Evolutionary conservation across 2,329 filamentous ascomycete species (phyloP).

Genomic region (Blumeria hordei): DNA sequence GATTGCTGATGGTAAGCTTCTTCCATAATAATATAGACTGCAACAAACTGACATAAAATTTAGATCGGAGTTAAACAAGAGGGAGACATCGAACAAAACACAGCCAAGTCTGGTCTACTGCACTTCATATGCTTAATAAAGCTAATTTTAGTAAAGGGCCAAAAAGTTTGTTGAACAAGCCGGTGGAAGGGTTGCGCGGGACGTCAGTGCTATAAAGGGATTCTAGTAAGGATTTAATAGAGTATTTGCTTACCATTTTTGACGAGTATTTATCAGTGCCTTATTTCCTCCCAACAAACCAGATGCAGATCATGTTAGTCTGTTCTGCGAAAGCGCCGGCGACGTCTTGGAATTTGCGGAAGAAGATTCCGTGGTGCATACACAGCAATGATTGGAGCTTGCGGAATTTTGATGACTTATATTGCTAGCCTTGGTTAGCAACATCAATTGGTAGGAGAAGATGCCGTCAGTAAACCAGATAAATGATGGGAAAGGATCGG

Average conservation of each 20-base stretch:
- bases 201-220: background rate
- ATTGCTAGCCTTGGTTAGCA: too few species aligned
- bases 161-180: background rate
- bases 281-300: background rate
- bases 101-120: background rate
- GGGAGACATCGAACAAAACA: background rate
- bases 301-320: background rate
- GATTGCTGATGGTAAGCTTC: background rate
- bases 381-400: background rate
- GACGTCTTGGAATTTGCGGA: background rate
- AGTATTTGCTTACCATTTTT: background rate
- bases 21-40: background rate
- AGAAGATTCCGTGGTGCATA: background rate
- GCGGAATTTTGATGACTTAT: background rate
- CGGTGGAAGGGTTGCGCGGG: background rate
- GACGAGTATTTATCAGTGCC: background rate
- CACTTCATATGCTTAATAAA: background rate
- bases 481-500: background rate
- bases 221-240: background rate
- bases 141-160: background rate
- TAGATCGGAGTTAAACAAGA: background rate
- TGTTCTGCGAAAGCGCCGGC: background rate
- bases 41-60: background rate
- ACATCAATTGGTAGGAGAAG: too few species aligned
- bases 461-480: too few species aligned